A percentile compares a stretch with the other conserved stretches of the same genome.
Conservation (phyloP, 345 rosid species). For the Camelina neglecta region DNA sequence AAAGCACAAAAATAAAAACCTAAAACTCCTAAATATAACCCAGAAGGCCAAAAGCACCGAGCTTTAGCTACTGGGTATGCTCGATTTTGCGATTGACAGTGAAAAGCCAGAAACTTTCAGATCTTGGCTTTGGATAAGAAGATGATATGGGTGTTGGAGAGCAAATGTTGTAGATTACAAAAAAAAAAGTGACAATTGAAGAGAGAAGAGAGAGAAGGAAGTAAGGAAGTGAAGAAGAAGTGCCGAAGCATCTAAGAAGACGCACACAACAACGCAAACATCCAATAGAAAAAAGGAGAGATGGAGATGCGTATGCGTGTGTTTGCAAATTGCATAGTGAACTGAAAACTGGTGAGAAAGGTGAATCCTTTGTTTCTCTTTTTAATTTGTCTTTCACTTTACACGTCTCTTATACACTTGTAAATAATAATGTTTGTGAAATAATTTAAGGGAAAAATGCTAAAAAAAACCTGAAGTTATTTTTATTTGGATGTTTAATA, state of each 20-base stretch:
- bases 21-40: not conserved
- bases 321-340: conserved; percentile 9
- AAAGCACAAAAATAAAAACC: not conserved
- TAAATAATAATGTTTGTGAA: no score
- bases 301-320: conserved; percentile 6
- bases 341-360: not conserved
- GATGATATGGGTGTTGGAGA: not conserved
- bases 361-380: not conserved
- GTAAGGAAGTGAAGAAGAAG: not conserved
- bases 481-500: no score
- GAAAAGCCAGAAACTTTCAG: conserved; percentile 19
- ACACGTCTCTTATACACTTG: not conserved
- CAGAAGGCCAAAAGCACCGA: not conserved
- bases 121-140: not conserved
- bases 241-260: conserved; percentile 2
- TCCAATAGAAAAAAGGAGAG: not conserved
- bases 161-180: conserved; percentile 12
- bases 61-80: conserved; percentile 25
- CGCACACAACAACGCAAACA: conserved; percentile 9
- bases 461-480: no score
- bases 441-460: no score
- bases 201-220: not conserved
- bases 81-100: not conserved
- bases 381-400: not conserved
- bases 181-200: not conserved